Percentiles rank a stretch among this genome's conserved stretches.
Conservation (phyloP, 495 filamentous ascomycete species). For the Massariosphaeria phaeospora region DNA sequence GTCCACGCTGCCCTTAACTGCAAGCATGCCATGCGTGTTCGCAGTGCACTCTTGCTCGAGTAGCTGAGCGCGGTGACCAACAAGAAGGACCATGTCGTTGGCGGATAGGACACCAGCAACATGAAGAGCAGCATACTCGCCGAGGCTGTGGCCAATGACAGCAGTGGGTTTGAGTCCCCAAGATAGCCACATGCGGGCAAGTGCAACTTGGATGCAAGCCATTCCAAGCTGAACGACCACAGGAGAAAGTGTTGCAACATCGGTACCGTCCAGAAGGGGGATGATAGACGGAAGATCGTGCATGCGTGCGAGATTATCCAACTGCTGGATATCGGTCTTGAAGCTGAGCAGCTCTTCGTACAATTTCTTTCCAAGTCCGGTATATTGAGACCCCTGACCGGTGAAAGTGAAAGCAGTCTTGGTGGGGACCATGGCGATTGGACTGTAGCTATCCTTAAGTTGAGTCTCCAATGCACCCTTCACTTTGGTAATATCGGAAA, state of each 20-base stretch:
- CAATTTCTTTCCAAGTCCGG: slow-evolving; percentile 66
- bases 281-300: slow-evolving; percentile 69
- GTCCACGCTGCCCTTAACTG: slow-evolving; percentile 43
- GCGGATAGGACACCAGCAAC: slow-evolving; percentile 74
- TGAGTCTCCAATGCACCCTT: slow-evolving; percentile 41
- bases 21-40: slow-evolving; percentile 63
- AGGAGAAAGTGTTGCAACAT: slow-evolving; percentile 59
- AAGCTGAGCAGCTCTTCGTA: slow-evolving; percentile 64
- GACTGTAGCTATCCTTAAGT: slow-evolving; percentile 43
- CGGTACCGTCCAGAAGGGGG: slow-evolving; percentile 60
- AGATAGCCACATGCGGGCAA: slow-evolving; percentile 72
- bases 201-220: slow-evolving; percentile 76
- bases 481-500: slow-evolving; percentile 40
- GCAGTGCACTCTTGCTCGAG: slow-evolving; percentile 64
- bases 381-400: slow-evolving; percentile 51
- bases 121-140: slow-evolving; percentile 84
- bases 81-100: slow-evolving; percentile 73
- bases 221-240: slow-evolving; percentile 73
- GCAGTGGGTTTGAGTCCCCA: slow-evolving; percentile 72
- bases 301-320: slow-evolving; percentile 60
- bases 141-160: slow-evolving; percentile 80
- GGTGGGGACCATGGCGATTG: slow-evolving; percentile 44
- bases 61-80: slow-evolving; percentile 72
- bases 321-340: slow-evolving; percentile 62
- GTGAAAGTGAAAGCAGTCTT: slow-evolving; percentile 52